Evolutionary conservation across 2,329 filamentous ascomycete genomes (phyloP).

Genomic region (Myriosclerotinia duriaeana): DNA sequence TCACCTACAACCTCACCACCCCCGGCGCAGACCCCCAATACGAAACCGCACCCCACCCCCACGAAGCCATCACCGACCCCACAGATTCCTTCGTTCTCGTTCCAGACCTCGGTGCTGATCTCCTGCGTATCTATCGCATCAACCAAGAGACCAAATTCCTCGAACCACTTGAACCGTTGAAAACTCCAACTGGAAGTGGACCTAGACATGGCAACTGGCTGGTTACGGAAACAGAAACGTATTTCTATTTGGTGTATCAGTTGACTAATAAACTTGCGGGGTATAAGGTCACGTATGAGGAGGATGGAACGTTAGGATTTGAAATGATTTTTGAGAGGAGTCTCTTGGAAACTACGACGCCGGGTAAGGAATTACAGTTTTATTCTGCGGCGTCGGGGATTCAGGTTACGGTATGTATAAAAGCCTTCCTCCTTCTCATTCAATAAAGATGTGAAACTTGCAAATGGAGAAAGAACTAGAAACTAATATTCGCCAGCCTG

Average conservation of each 20-base stretch:
- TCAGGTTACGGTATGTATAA: neutral
- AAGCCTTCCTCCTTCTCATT: neutral
- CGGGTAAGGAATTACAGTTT: neutral
- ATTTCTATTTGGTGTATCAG: slow-evolving; percentile 49
- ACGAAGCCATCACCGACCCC: slow-evolving; percentile 52
- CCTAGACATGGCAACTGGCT: slow-evolving; percentile 50
- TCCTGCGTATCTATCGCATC: slow-evolving; percentile 49
- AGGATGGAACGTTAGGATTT: neutral
- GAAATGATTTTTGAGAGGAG: neutral
- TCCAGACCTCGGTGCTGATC: slow-evolving; percentile 53
- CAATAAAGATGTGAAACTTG: no score
- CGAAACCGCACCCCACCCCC: slow-evolving; percentile 45
- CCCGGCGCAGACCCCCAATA: neutral
- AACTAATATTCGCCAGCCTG: slow-evolving; percentile 48
- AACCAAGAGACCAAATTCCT: slow-evolving; percentile 44
- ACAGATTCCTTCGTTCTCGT: slow-evolving; percentile 49
- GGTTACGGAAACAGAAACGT: slow-evolving; percentile 46
- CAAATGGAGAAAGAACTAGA: fast-evolving
- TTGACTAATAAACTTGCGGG: slow-evolving; percentile 48
- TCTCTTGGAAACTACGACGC: slow-evolving; percentile 8
- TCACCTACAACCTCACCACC: neutral
- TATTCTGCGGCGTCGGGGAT: neutral
- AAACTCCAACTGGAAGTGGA: slow-evolving; percentile 43
- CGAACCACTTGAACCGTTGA: slow-evolving; percentile 34
- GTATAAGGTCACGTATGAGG: slow-evolving; percentile 50